Conservation (phyloP, 2,329 filamentous ascomycete species). For the Aspergillus ruber region DNA sequence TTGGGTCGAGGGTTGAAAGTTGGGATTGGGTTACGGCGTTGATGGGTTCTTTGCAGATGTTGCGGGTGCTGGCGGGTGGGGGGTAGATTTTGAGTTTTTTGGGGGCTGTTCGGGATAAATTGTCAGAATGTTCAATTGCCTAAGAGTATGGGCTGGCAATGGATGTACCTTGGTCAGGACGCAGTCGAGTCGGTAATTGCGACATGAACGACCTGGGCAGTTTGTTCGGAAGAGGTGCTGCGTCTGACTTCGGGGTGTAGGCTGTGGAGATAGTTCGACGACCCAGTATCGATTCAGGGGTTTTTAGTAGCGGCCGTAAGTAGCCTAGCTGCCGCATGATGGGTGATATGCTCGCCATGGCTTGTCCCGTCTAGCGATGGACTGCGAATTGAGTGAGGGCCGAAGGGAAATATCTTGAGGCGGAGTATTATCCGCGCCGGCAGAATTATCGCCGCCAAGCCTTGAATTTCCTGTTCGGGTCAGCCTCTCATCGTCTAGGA, state of each 20-base stretch:
- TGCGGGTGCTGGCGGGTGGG: constrained; percentile 28
- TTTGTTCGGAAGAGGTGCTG: constrained; percentile 34
- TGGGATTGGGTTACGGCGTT: constrained; percentile 61
- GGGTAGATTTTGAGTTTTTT: constrained; percentile 52
- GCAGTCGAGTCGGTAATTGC: constrained; percentile 35
- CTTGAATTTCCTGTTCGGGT: constrained; percentile 19
- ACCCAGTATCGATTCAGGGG: constrained; percentile 49
- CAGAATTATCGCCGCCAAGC: constrained; percentile 37
- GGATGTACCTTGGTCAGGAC: constrained; percentile 31
- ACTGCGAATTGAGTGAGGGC: constrained; percentile 12
- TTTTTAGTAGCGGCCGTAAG: constrained; percentile 56
- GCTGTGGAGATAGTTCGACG: constrained; percentile 47
- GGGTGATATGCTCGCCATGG: constrained; percentile 55
- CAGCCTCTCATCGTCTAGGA: constrained; percentile 13
- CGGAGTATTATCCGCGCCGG: constrained; percentile 26
- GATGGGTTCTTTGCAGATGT: constrained; percentile 56
- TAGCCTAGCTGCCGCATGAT: constrained; percentile 62
- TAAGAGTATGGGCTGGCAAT: neutral
- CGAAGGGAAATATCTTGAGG: constrained; percentile 9
- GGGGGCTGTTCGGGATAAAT: constrained; percentile 23
- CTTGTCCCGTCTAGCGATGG: constrained; percentile 26
- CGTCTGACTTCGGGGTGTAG: constrained; percentile 38
- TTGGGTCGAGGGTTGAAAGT: constrained; percentile 72
- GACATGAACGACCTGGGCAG: constrained; percentile 37
- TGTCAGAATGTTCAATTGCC: neutral